Percentiles rank a stretch among this genome's conserved stretches.
phyloP scores from a whole-genome alignment of 257 asterid species.

The Solanum pennellii region DNA sequence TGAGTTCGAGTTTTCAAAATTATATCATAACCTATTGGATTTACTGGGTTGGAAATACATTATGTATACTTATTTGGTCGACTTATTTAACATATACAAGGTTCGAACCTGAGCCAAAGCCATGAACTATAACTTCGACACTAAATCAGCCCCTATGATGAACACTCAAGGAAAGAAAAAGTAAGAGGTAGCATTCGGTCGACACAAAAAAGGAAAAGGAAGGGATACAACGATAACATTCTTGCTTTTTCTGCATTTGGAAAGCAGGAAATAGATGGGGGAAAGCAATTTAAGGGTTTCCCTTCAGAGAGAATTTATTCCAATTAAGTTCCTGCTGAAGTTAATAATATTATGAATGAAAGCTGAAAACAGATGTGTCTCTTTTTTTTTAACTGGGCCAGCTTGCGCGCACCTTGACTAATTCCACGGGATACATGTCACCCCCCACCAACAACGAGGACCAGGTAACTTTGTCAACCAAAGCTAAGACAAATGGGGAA shows the following conservation, averaged over 20 bases:
- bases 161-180: background rate
- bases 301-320: background rate
- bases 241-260: background rate
- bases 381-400: background rate
- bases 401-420: background rate
- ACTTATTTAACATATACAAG: background rate
- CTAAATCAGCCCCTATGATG: background rate
- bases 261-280: background rate
- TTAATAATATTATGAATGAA: background rate
- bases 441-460: background rate
- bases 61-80: background rate
- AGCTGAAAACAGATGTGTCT: background rate
- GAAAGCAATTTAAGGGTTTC: background rate
- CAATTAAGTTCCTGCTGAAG: background rate
- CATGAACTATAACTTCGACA: background rate
- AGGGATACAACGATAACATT: background rate
- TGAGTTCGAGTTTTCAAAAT: background rate
- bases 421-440: background rate
- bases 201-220: background rate
- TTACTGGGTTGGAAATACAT: background rate
- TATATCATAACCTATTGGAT: background rate
- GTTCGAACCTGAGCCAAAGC: background rate
- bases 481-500: background rate
- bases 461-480: background rate
- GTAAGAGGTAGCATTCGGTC: background rate